Base-by-base conservation (phyloP, 1,139 yeast species). In the Casaregolazyma suthepensis region DNA sequence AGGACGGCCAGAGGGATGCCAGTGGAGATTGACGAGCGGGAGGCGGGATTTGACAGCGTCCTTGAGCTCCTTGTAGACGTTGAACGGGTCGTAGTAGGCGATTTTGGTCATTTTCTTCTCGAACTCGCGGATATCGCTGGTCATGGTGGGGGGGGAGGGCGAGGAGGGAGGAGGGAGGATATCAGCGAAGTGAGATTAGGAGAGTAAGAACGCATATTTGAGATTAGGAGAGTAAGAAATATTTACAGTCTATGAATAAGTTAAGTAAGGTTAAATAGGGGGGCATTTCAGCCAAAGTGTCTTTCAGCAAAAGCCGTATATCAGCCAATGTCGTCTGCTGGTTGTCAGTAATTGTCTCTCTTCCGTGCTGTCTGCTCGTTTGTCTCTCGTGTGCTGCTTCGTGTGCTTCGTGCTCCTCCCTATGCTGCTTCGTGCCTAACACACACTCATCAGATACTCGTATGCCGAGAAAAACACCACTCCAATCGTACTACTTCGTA, bases 61-160 rank as follows among this genome's bases (percentile, higher is more conserved):
- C 57, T 76, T 68, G n/a, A 90, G 69, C 48, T 72, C 70, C 1
- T 81, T 78, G 63, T 78, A 86, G 0, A 85, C 79, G 45, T 80
- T 80, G 65, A 87, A 87, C 0, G 98, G 98, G 66, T 93, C 98
- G 68, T 87, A 89, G 68, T 83, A 90, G 9, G 94, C 90, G 23
- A 85, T 71, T 47, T 67, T 65, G 3, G 82, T 65, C 51, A 58
- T 63, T 44, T 58, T 60, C 45, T 53, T 61, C 49, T 56, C 62
- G 46, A 52, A 49, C n/a, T 31, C 46, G 13, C 47, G 38, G 4
- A 47, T 29, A 29, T 45, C 26, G 5, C 29, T 38, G 15, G 9
- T 45, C 48, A 45, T 45, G 40, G 19, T 19, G 23, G 40, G 19
- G 20, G 6, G 20, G 19, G 18, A 17, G 26, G 23, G n/a, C 15